A percentile compares a stretch with the other conserved stretches of the same genome.
These are phyloP conservation scores for Cercospora sojina DNA, from an alignment of 2,329 filamentous ascomycete genomes.

Conservation along the genomic window DNA sequence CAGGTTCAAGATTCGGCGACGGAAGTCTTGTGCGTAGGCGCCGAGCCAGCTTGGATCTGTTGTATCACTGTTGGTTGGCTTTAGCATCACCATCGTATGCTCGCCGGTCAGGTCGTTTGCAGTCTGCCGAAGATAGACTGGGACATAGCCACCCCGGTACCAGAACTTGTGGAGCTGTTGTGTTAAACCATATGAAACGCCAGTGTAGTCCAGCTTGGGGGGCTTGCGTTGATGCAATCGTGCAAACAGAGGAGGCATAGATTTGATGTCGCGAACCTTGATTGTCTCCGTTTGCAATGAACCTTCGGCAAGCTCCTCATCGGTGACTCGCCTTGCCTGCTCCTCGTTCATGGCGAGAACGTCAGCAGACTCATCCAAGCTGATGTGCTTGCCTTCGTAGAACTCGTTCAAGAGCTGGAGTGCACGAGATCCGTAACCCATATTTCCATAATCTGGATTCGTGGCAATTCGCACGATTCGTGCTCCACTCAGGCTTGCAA, in stretches of 20 bases:
- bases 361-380: conserved; percentile 69
- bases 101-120: conserved; percentile 95
- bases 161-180: conserved; percentile 89
- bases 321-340: conserved; percentile 71
- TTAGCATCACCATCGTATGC: conserved; percentile 96
- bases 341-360: conserved; percentile 47
- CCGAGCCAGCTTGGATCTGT: conserved; percentile 80
- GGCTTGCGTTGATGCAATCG: conserved; percentile 81
- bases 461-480: conserved; percentile 92
- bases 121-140: conserved; percentile 92
- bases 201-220: conserved; percentile 81
- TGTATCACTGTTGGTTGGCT: conserved; percentile 62
- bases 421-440: conserved; percentile 91
- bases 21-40: conserved; percentile 89
- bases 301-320: conserved; percentile 73
- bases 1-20: conserved; percentile 84
- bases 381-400: conserved; percentile 90
- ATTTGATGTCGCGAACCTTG: conserved; percentile 81
- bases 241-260: conserved; percentile 91
- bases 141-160: conserved; percentile 82
- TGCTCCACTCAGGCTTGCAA: conserved; percentile 88
- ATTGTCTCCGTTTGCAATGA: conserved; percentile 83
- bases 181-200: conserved; percentile 93
- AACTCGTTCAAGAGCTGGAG: conserved; percentile 85
- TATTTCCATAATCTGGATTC: conserved; percentile 85